Percentiles rank a stretch among this genome's conserved stretches.
Conservation (phyloP, 2,329 filamentous ascomycete species). For the Pseudonectria buxi region DNA sequence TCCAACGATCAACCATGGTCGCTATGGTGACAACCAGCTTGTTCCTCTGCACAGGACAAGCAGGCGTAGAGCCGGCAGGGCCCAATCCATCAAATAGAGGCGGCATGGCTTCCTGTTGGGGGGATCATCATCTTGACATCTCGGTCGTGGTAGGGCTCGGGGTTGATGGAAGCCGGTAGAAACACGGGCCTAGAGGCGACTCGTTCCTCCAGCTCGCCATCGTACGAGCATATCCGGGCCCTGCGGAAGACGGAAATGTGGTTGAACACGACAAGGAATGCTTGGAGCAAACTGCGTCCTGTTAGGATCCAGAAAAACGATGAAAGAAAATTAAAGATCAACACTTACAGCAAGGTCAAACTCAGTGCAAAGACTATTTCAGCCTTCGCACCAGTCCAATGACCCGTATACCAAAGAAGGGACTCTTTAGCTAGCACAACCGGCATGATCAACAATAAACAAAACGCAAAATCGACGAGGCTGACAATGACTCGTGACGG, state of each 20-base stretch:
- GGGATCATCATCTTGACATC: too few relatives aligned
- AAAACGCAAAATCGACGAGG: slow-evolving; percentile 12
- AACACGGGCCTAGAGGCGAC: slow-evolving; percentile 1
- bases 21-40: too few relatives aligned
- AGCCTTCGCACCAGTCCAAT: too few relatives aligned
- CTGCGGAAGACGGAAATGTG: slow-evolving; percentile 14
- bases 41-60: too few relatives aligned
- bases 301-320: neutral
- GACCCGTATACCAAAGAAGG: too few relatives aligned
- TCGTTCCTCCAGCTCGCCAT: slow-evolving; percentile 9
- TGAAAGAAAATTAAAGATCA: neutral
- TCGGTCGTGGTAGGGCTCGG: too few relatives aligned
- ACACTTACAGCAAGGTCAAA: slow-evolving; percentile 15
- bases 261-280: slow-evolving; percentile 8
- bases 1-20: too few relatives aligned
- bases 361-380: slow-evolving; percentile 5
- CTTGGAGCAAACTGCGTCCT: slow-evolving; percentile 8
- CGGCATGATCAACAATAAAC: slow-evolving; percentile 12
- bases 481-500: slow-evolving; percentile 2
- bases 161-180: too few relatives aligned
- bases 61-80: too few relatives aligned
- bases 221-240: slow-evolving; percentile 13
- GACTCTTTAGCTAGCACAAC: slow-evolving; percentile 7
- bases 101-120: too few relatives aligned
- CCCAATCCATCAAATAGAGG: too few relatives aligned